Percentiles rank a stretch among this genome's conserved stretches.
phyloP scores from a whole-genome alignment of 805 yeast species.

The Novakomyces olei region DNA sequence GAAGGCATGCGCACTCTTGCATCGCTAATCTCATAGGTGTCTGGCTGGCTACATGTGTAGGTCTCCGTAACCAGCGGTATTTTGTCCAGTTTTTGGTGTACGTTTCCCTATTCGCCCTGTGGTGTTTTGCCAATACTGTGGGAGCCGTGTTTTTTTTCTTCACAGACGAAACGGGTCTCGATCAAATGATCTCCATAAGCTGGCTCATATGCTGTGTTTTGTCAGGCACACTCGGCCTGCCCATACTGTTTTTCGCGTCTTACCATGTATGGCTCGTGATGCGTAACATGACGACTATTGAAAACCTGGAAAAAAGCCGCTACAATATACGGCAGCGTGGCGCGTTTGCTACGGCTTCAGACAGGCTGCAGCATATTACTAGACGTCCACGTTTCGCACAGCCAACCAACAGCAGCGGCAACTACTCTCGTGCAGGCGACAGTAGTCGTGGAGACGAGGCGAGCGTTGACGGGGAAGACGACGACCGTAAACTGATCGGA shows the following conservation, averaged over 20 bases:
- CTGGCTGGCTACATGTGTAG: slow-evolving; percentile 84
- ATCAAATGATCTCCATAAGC: not conserved
- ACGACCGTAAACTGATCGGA: not conserved
- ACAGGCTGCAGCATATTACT: slow-evolving; percentile 18
- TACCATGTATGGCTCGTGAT: not conserved
- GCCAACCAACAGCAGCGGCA: no score
- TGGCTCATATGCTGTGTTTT: not conserved
- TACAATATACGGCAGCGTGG: no score
- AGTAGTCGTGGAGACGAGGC: no score
- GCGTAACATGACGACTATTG: slow-evolving; percentile 12
- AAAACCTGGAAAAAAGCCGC: slow-evolving; percentile 1
- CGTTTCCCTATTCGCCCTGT: slow-evolving; percentile 18
- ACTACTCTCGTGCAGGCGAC: no score
- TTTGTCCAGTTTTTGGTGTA: slow-evolving; percentile 54
- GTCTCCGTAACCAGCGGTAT: slow-evolving; percentile 53
- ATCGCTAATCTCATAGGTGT: no score
- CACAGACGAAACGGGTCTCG: not conserved
- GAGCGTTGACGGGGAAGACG: no score
- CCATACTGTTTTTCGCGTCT: not conserved
- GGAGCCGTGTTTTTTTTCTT: not conserved
- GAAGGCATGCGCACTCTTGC: no score
- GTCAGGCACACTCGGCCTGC: not conserved
- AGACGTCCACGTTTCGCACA: slow-evolving; percentile 5
- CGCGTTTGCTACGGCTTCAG: no score
- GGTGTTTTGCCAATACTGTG: not conserved